Evolutionary conservation across 306 rosid genomes (phyloP).

Genomic region (Phaseolus lunatus): DNA sequence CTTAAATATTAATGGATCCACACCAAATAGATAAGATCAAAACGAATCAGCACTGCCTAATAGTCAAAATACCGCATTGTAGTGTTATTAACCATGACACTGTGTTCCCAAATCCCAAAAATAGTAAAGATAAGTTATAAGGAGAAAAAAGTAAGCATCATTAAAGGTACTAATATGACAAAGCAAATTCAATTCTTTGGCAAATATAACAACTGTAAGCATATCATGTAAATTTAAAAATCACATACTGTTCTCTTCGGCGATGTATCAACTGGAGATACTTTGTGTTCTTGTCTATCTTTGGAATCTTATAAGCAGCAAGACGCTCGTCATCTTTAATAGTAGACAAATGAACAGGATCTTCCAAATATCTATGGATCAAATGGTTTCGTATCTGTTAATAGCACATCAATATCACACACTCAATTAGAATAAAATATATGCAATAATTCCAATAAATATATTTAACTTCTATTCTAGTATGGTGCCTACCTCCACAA

Average conservation of each 20-base stretch:
- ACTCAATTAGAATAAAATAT: conserved; percentile 38
- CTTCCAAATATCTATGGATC: conserved; percentile 84
- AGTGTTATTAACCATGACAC: conserved; percentile 1
- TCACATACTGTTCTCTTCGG: conserved; percentile 79
- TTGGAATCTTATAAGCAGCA: conserved; percentile 82
- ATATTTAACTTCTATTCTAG: conserved; percentile 30
- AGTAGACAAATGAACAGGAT: conserved; percentile 77
- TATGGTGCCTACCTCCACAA: conserved; percentile 74
- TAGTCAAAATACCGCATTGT: neutral
- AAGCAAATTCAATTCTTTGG: conserved; percentile 27
- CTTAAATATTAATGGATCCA: conserved; percentile 13
- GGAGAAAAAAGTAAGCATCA: conserved; percentile 1
- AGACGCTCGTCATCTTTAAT: conserved; percentile 90
- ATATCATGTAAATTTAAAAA: conserved; percentile 15
- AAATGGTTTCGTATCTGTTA: conserved; percentile 78
- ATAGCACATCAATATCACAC: conserved; percentile 34
- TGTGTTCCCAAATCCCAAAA: conserved; percentile 24
- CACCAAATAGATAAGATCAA: conserved; percentile 10
- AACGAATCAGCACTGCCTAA: neutral
- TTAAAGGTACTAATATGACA: conserved; percentile 25
- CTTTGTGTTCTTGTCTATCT: conserved; percentile 70
- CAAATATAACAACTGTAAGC: conserved; percentile 27
- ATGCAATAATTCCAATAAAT: conserved; percentile 19
- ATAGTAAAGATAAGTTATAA: conserved; percentile 3
- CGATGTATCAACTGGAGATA: conserved; percentile 91